Percentiles rank a stretch among this genome's conserved stretches.
Evolutionary conservation across 2,329 filamentous ascomycete species (phyloP).

Genomic region (Chrysosporium queenslandicum): DNA sequence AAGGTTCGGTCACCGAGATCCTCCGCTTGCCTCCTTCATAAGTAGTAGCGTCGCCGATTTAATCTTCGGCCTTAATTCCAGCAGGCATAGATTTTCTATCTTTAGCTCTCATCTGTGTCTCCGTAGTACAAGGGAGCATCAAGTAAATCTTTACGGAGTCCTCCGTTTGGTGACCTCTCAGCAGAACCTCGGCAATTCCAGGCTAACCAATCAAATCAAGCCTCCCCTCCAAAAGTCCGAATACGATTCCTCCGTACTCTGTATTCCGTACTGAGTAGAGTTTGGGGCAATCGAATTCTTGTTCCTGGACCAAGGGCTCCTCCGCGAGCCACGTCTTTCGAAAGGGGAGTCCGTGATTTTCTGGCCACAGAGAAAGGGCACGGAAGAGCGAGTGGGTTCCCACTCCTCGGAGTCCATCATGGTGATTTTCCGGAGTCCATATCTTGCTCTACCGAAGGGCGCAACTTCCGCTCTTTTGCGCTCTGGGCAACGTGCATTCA

Average conservation of each 20-base stretch:
- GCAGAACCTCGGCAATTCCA: slow-evolving; percentile 1
- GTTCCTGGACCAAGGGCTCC: not conserved
- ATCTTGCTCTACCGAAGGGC: not conserved
- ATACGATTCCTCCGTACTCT: too few relatives aligned
- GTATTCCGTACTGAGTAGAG: too few relatives aligned
- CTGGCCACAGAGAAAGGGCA: not conserved
- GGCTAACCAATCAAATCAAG: not conserved
- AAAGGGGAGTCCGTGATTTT: not conserved
- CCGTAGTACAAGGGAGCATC: too few relatives aligned
- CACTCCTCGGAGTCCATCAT: not conserved
- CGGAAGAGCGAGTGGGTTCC: not conserved
- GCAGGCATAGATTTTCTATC: too few relatives aligned
- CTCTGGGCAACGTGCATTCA: not conserved
- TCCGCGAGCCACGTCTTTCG: not conserved
- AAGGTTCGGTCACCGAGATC: too few relatives aligned
- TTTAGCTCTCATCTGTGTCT: too few relatives aligned
- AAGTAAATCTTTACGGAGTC: too few relatives aligned
- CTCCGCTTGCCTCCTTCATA: too few relatives aligned
- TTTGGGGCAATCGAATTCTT: not conserved
- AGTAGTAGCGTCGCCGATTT: too few relatives aligned
- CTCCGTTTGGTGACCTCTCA: too few relatives aligned
- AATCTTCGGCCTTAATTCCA: too few relatives aligned
- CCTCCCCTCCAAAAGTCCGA: not conserved
- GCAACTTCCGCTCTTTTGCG: not conserved
- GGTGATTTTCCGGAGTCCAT: not conserved